Percentiles rank a stretch among this genome's conserved stretches.
Conservation (phyloP, 2,329 filamentous ascomycete species). For the Talaromyces sp. region DNA sequence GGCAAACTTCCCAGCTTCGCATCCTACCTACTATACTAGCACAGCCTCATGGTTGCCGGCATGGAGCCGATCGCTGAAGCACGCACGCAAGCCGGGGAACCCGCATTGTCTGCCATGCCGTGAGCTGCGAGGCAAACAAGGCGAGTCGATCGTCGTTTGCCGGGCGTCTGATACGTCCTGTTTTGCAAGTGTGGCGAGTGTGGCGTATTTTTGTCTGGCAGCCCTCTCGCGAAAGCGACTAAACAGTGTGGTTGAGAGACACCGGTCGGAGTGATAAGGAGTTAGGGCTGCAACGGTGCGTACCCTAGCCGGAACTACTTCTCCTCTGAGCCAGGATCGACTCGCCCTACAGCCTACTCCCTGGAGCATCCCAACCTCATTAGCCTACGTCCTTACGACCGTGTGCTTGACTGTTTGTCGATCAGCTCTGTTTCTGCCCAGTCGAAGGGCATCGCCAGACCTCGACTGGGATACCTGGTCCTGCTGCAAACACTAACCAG, state of each 20-base stretch:
- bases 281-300: conserved; percentile 2
- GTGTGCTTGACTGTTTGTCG: not conserved
- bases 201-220: not conserved
- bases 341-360: not conserved
- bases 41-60: not conserved
- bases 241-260: not conserved
- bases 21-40: not conserved
- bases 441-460: not conserved
- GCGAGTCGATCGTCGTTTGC: not conserved
- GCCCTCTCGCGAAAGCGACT: too few species aligned
- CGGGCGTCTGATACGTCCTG: not conserved
- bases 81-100: not conserved
- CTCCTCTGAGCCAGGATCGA: not conserved
- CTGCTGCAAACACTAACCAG: not conserved
- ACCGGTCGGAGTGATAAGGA: not conserved
- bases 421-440: not conserved
- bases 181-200: not conserved
- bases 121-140: not conserved
- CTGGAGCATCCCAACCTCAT: not conserved
- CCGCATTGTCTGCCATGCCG: not conserved
- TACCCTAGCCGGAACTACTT: not conserved
- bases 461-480: not conserved
- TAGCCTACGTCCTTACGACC: not conserved
- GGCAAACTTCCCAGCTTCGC: too few species aligned
- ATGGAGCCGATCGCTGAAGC: not conserved